These are phyloP conservation scores for Simmondsia chinensis DNA, from an alignment of 148 eudicot genomes.

Conservation along the genomic window DNA sequence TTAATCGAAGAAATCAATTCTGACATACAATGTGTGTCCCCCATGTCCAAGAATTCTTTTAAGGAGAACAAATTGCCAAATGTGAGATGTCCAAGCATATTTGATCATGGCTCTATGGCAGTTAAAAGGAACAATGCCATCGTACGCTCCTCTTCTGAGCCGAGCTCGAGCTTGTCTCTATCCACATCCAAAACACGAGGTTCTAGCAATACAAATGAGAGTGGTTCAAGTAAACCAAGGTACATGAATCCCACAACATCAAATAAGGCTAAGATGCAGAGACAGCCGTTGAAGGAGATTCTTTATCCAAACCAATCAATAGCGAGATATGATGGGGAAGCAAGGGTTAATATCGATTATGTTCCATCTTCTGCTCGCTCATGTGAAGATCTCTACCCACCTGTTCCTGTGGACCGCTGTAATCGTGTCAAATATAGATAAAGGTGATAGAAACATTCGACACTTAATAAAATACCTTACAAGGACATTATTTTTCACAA, in stretches of 20 bases:
- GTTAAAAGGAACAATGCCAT: constrained; percentile 25
- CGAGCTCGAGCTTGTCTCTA: constrained; percentile 34
- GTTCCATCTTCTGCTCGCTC: constrained; percentile 33
- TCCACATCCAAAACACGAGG: constrained; percentile 38
- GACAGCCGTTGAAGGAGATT: constrained; percentile 22
- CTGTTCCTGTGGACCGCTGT: constrained; percentile 22
- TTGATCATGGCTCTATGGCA: constrained; percentile 22
- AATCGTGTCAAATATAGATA: constrained; percentile 25
- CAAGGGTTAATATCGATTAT: constrained; percentile 42
- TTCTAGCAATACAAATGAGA: constrained; percentile 37
- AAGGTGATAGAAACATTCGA: too few relatives aligned
- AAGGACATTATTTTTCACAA: too few relatives aligned
- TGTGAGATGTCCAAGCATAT: constrained; percentile 19
- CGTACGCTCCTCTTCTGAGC: constrained; percentile 30
- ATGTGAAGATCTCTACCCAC: constrained; percentile 72
- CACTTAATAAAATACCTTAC: too few relatives aligned
- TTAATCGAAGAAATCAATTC: constrained; percentile 29
- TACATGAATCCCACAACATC: constrained; percentile 85
- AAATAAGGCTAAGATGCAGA: constrained; percentile 65
- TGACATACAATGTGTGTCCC: constrained; percentile 29
- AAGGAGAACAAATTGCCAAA: constrained; percentile 15
- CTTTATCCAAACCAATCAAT: constrained; percentile 17
- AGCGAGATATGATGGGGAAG: too few relatives aligned
- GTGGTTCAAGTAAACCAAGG: constrained; percentile 34
- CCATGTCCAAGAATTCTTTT: constrained; percentile 16